These are phyloP conservation scores for Hordeum vulgare DNA, from an alignment of 176 grass and related monocot genomes.

Conservation along the genomic window MorexV3_pseudomolecules_assembly NC_058522.1:5011065-5011564, in stretches of 20 bases:
- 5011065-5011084: constrained; percentile 72
- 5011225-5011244: constrained; percentile 89
- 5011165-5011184: constrained; percentile 90
- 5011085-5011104: constrained; percentile 84
- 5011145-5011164: constrained; percentile 58
- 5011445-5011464: constrained; percentile 56
- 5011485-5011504: constrained; percentile 10
- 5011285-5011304: constrained; percentile 72
- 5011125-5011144: constrained; percentile 77
- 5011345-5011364: constrained; percentile 52
- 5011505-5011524: constrained; percentile 90
- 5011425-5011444: constrained; percentile 83
- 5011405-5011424: constrained; percentile 61
- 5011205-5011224: constrained; percentile 90
- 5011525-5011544: constrained; percentile 16
- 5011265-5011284: constrained; percentile 86
- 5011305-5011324: constrained; percentile 73
- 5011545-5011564: constrained; percentile 7
- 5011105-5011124: constrained; percentile 84
- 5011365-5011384: constrained; percentile 76
- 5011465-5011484: constrained; percentile 53
- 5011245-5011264: constrained; percentile 68
- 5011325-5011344: constrained; percentile 49
- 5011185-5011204: constrained; percentile 53
- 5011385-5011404: constrained; percentile 86